phyloP scores from a whole-genome alignment of 1,284 basidiomycete species.

The Rhizoctonia solani region DNA sequence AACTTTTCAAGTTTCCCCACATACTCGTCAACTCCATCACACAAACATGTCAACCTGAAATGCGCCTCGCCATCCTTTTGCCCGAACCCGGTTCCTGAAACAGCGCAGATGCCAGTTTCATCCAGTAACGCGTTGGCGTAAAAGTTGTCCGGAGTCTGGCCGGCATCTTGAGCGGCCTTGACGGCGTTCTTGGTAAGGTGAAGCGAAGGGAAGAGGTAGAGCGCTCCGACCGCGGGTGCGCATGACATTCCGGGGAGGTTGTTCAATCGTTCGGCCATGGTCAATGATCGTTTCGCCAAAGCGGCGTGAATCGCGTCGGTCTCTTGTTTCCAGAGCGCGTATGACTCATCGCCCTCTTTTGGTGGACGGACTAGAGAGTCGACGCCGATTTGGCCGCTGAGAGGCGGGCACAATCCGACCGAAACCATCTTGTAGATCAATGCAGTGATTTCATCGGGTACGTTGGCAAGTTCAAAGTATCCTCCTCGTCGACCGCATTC shows the following conservation, averaged over 20 bases:
- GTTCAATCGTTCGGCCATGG: conserved; percentile 79
- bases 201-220: conserved; percentile 85
- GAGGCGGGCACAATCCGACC: conserved; percentile 85
- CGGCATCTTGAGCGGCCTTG: conserved; percentile 68
- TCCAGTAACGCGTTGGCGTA: conserved; percentile 85
- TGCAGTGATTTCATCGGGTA: conserved; percentile 73
- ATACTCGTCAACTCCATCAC: conserved; percentile 89
- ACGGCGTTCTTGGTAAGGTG: conserved; percentile 71
- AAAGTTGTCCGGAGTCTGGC: conserved; percentile 84
- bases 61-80: conserved; percentile 87
- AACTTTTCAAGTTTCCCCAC: conserved; percentile 82
- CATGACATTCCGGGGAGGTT: conserved; percentile 80
- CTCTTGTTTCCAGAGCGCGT: conserved; percentile 79
- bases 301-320: conserved; percentile 76
- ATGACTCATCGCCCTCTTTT: conserved; percentile 70
- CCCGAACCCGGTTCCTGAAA: conserved; percentile 90
- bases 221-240: conserved; percentile 85
- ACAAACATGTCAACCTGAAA: conserved; percentile 85
- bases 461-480: conserved; percentile 89
- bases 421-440: conserved; percentile 95
- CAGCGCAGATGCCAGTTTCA: conserved; percentile 89
- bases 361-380: conserved; percentile 91
- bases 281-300: conserved; percentile 68
- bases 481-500: conserved; percentile 94
- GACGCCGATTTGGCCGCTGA: conserved; percentile 88